phyloP scores from a whole-genome alignment of 768 basidiomycete genomes.

The Fistulinella prunicolor region DNA sequence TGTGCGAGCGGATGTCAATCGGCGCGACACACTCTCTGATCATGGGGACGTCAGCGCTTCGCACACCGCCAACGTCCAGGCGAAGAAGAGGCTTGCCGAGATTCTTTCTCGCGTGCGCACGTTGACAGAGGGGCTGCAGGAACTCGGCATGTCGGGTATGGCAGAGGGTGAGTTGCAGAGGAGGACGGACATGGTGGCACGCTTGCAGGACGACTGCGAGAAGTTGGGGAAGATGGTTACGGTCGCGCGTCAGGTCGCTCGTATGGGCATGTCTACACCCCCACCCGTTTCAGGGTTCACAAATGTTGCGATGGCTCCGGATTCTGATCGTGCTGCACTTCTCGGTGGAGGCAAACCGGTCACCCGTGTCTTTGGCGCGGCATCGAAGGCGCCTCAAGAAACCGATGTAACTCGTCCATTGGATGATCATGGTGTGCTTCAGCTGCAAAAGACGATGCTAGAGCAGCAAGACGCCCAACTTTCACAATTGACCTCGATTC shows the following conservation, averaged over 20 bases:
- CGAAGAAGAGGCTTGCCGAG: conserved; percentile 80
- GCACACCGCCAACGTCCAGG: conserved; percentile 77
- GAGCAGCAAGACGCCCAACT: conserved; percentile 82
- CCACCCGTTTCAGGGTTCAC: conserved; percentile 31
- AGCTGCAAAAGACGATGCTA: conserved; percentile 78
- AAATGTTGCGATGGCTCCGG: conserved; percentile 37
- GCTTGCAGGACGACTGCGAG: conserved; percentile 88
- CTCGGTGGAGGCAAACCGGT: conserved; percentile 52
- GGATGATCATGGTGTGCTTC: conserved; percentile 77
- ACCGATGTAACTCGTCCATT: conserved; percentile 84
- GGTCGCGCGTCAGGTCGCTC: conserved; percentile 56
- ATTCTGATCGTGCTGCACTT: conserved; percentile 63
- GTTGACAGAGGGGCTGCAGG: conserved; percentile 66
- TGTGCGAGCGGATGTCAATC: conserved; percentile 82
- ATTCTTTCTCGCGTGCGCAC: conserved; percentile 69
- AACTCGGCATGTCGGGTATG: conserved; percentile 66
- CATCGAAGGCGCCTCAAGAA: conserved; percentile 58
- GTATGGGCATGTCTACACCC: conserved; percentile 28
- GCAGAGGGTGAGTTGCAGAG: conserved; percentile 90
- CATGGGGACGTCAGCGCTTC: conserved; percentile 70
- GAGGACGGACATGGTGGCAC: conserved; percentile 83
- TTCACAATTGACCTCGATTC: conserved; percentile 73
- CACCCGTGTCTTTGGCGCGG: conserved; percentile 77
- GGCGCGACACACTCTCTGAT: conserved; percentile 80
- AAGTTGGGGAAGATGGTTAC: conserved; percentile 85